These are phyloP conservation scores for Xylaria scruposa DNA, from an alignment of 495 filamentous ascomycete species.

Conservation along the genomic window DNA sequence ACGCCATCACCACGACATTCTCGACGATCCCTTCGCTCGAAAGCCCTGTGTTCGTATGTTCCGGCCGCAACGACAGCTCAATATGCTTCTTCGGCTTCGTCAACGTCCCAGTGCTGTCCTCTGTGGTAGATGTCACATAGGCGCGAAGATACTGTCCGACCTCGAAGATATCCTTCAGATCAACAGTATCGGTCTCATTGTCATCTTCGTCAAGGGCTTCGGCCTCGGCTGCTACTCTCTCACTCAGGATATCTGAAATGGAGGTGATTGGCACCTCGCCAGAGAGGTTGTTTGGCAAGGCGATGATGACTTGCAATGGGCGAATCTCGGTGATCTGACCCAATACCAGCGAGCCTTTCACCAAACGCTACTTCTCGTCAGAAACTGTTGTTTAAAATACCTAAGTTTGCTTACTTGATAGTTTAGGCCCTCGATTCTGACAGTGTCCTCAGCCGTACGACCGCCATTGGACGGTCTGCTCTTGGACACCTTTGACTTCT, in stretches of 20 bases:
- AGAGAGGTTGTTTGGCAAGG: slow-evolving; percentile 88
- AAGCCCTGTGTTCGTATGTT: slow-evolving; percentile 75
- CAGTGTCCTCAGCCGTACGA: slow-evolving; percentile 57
- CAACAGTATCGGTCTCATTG: slow-evolving; percentile 64
- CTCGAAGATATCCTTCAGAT: slow-evolving; percentile 74
- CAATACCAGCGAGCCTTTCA: slow-evolving; percentile 82
- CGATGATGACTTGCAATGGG: slow-evolving; percentile 74
- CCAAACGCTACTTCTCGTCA: slow-evolving; percentile 69
- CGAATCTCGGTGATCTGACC: slow-evolving; percentile 87
- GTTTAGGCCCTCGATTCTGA: slow-evolving; percentile 84
- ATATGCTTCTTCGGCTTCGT: slow-evolving; percentile 79
- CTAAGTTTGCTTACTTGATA: slow-evolving; percentile 71
- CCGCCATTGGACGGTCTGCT: slow-evolving; percentile 49
- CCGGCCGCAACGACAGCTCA: slow-evolving; percentile 81
- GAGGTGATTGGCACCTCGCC: slow-evolving; percentile 91
- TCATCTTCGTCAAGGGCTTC: slow-evolving; percentile 59
- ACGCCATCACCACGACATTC: slow-evolving; percentile 81
- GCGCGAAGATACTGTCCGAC: slow-evolving; percentile 90
- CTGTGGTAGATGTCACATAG: slow-evolving; percentile 77
- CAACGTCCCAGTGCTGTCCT: slow-evolving; percentile 51
- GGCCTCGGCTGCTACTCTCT: slow-evolving; percentile 67
- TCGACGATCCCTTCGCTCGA: slow-evolving; percentile 70
- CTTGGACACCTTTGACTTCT: slow-evolving; percentile 59
- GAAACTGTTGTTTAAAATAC: slow-evolving; percentile 28
- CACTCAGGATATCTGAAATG: slow-evolving; percentile 68